Percentiles rank a stretch among this genome's conserved stretches.
phyloP scores from a whole-genome alignment of 1,284 basidiomycete species.

The Ustilago loliicola region DNA sequence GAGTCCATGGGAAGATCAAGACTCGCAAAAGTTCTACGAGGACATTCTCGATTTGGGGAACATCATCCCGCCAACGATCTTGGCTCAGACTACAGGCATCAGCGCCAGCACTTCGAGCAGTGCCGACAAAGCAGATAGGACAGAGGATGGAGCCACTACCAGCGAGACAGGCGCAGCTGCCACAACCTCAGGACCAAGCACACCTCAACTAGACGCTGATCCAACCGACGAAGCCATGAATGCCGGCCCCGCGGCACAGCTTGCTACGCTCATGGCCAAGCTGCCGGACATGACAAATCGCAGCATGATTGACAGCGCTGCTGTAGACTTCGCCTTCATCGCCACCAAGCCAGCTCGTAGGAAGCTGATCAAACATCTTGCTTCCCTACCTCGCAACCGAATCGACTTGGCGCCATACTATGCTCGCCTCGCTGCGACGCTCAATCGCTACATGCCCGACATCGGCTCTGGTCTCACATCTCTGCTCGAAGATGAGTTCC shows the following conservation, averaged over 20 bases:
- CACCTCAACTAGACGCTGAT: slow-evolving; percentile 36
- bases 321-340: slow-evolving; percentile 93
- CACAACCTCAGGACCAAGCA: slow-evolving; percentile 24
- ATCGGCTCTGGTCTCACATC: slow-evolving; percentile 85
- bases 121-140: slow-evolving; percentile 74
- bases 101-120: slow-evolving; percentile 67
- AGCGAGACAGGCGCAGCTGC: neutral
- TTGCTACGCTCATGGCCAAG: slow-evolving; percentile 90
- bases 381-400: slow-evolving; percentile 86
- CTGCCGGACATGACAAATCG: slow-evolving; percentile 93
- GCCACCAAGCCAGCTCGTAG: slow-evolving; percentile 96
- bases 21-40: slow-evolving; percentile 93
- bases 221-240: slow-evolving; percentile 66
- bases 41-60: slow-evolving; percentile 91
- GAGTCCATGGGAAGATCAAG: slow-evolving; percentile 93
- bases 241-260: slow-evolving; percentile 89
- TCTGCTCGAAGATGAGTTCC: slow-evolving; percentile 91
- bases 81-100: slow-evolving; percentile 74
- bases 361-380: slow-evolving; percentile 80
- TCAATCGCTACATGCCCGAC: slow-evolving; percentile 94
- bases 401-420: slow-evolving; percentile 94
- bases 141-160: neutral
- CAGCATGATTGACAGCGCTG: slow-evolving; percentile 91
- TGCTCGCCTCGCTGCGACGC: slow-evolving; percentile 86
- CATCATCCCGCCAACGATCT: slow-evolving; percentile 86